These are phyloP conservation scores for Malassezia globosa DNA, from an alignment of 1,284 basidiomycete genomes.

Conservation along the genomic window DNA sequence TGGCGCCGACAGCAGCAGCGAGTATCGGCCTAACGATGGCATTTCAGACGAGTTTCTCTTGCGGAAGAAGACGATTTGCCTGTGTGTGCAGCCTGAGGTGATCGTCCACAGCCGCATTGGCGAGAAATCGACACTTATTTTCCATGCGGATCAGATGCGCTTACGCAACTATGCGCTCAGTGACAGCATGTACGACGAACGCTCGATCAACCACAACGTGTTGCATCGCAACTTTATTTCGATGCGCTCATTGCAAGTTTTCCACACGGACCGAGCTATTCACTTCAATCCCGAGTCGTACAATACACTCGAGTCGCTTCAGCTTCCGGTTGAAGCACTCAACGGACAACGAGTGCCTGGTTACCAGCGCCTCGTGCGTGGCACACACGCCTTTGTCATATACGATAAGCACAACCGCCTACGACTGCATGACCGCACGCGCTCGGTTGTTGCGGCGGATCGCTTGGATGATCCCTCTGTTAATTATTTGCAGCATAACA, in stretches of 20 bases:
- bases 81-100: slow-evolving; percentile 83
- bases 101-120: slow-evolving; percentile 62
- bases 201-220: slow-evolving; percentile 72
- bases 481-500: slow-evolving; percentile 68
- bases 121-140: slow-evolving; percentile 59
- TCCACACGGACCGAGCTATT: slow-evolving; percentile 56
- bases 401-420: slow-evolving; percentile 80
- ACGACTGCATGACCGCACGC: slow-evolving; percentile 10
- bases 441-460: slow-evolving; percentile 29
- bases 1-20: slow-evolving; percentile 10
- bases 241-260: slow-evolving; percentile 72
- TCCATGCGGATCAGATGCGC: slow-evolving; percentile 72
- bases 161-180: slow-evolving; percentile 70
- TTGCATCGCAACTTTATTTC: slow-evolving; percentile 70
- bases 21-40: slow-evolving; percentile 22
- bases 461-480: slow-evolving; percentile 41
- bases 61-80: slow-evolving; percentile 62
- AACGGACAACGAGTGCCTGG: slow-evolving; percentile 23
- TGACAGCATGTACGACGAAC: slow-evolving; percentile 67
- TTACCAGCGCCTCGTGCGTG: slow-evolving; percentile 70
- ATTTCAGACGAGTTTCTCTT: slow-evolving; percentile 49
- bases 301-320: slow-evolving; percentile 32
- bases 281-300: background rate
- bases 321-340: slow-evolving; percentile 70
- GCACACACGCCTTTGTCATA: slow-evolving; percentile 71